phyloP scores from a whole-genome alignment of 2,329 filamentous ascomycete species.

The Monosporascus sp. region DNA sequence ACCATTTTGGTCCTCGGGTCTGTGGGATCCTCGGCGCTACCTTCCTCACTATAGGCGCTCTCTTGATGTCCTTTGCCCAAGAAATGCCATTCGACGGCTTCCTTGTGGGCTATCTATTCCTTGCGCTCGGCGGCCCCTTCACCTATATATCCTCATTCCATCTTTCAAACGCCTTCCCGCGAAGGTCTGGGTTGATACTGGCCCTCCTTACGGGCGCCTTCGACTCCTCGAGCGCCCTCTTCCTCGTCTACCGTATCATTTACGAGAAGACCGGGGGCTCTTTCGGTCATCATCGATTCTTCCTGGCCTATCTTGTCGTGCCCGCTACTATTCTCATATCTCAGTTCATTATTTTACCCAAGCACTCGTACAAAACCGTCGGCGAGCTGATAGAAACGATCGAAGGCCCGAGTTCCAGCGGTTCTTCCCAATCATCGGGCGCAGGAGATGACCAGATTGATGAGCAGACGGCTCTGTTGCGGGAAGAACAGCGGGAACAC shows the following conservation, averaged over 20 bases:
- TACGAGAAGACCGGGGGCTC: slow-evolving; percentile 53
- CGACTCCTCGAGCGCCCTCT: slow-evolving; percentile 75
- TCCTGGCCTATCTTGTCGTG: slow-evolving; percentile 66
- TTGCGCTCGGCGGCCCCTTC: slow-evolving; percentile 75
- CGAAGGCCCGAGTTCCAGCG: slow-evolving; percentile 43
- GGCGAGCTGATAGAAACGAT: slow-evolving; percentile 75
- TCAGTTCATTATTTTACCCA: slow-evolving; percentile 69
- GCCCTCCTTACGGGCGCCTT: slow-evolving; percentile 78
- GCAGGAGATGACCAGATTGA: slow-evolving; percentile 48
- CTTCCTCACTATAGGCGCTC: slow-evolving; percentile 64
- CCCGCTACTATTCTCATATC: slow-evolving; percentile 61
- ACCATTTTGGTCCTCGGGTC: slow-evolving; percentile 73
- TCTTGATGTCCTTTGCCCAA: slow-evolving; percentile 66
- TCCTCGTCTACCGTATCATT: slow-evolving; percentile 67
- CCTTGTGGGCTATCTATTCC: slow-evolving; percentile 67
- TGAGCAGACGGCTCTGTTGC: slow-evolving; percentile 51
- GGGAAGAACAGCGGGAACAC: slow-evolving; percentile 53
- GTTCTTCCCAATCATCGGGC: slow-evolving; percentile 22
- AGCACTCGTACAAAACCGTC: slow-evolving; percentile 75
- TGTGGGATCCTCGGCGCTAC: slow-evolving; percentile 67
- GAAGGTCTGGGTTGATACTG: slow-evolving; percentile 71
- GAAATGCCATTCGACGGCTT: slow-evolving; percentile 68
- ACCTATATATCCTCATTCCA: slow-evolving; percentile 82
- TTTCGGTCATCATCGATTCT: slow-evolving; percentile 65
- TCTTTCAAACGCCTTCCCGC: slow-evolving; percentile 77